Conservation (phyloP, 148 eudicot genomes). For the Rhododendron ferrugineum region DNA sequence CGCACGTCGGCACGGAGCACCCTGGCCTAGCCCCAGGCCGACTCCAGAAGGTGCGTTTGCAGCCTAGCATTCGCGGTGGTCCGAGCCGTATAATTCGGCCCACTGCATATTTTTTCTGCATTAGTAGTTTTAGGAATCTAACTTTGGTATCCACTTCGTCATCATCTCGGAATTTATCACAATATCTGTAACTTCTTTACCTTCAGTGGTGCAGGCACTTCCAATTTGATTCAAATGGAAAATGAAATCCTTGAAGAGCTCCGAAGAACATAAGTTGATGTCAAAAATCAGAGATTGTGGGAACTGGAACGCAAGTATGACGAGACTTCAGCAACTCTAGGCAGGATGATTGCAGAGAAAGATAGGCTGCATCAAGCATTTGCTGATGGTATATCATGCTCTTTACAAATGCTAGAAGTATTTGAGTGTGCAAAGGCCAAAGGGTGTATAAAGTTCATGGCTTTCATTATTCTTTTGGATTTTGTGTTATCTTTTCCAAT, state of each 20-base stretch:
- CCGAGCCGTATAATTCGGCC: too few species aligned
- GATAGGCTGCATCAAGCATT: constrained; percentile 27
- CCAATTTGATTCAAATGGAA: constrained; percentile 10
- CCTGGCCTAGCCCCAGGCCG: too few species aligned
- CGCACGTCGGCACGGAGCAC: too few species aligned
- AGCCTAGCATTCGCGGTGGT: too few species aligned
- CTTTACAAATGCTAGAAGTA: not conserved
- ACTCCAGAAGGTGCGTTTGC: too few species aligned
- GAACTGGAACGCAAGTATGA: constrained; percentile 22
- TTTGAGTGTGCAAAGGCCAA: not conserved
- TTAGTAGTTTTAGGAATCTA: not conserved
- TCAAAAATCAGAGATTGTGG: constrained; percentile 27
- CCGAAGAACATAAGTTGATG: constrained; percentile 20
- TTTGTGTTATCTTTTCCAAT: not conserved
- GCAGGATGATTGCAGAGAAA: constrained; percentile 28
- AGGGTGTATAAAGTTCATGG: not conserved
- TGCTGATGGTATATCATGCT: constrained; percentile 15
- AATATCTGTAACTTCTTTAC: not conserved
- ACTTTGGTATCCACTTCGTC: not conserved
- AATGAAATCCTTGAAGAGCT: constrained; percentile 19
- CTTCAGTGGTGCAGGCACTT: not conserved
- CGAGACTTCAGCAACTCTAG: constrained; percentile 22
- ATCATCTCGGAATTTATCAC: not conserved
- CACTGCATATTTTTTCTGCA: not conserved
- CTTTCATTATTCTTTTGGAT: not conserved